Evolutionary conservation across 1,284 basidiomycete species (phyloP), one percentile per base, ranked within the genome.

Genomic region (Puccinia polysora): DNA sequence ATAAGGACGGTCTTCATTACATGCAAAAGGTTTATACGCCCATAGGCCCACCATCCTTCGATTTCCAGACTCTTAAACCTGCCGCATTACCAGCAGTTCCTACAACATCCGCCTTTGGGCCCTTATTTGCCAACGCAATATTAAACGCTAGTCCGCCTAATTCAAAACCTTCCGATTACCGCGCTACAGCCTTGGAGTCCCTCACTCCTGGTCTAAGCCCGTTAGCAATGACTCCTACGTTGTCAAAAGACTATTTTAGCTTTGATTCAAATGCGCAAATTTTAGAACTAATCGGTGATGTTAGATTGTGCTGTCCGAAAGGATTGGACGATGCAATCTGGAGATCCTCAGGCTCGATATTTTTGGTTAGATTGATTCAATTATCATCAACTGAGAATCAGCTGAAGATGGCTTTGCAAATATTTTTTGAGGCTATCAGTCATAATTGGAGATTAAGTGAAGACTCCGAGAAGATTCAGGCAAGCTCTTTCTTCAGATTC

Each of bases 341-440:
- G 86, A 86, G 86, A 75, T 85, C 91, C 56, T 93, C 92, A 0
- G 93, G 94, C 1, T 86, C 88, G 1, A 85, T 87, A 2, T 83
- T 94, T 23, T 82, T 87, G 0, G 80, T 97, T 75, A 84, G 86
- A 73, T 80, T 97, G 67, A 84, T 97, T 43, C 88, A 91, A 77
- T 81, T 90, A n/a, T 87, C 90, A 2, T 83, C 84, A 84, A 89
- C 85, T 0, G 79, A 86, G 0, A 87, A 88, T 74, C 88, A 92
- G 76, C 79, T 96, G 2, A 87, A 86, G 0, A 82, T 86, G 32
- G 84, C 89, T 0, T 80, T 95, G 15, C 82, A 85, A 3, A 85
- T 96, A 25, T 81, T 96, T 40, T 84, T 86, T 4, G 89, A 93
- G 76, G 86, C 88, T 4, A 80, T 95, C 45, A 85, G 85, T 74